Evolutionary conservation across 2,329 filamentous ascomycete species (phyloP), one percentile per base, ranked within the genome.

Genomic region (Phoma sp.): DNA sequence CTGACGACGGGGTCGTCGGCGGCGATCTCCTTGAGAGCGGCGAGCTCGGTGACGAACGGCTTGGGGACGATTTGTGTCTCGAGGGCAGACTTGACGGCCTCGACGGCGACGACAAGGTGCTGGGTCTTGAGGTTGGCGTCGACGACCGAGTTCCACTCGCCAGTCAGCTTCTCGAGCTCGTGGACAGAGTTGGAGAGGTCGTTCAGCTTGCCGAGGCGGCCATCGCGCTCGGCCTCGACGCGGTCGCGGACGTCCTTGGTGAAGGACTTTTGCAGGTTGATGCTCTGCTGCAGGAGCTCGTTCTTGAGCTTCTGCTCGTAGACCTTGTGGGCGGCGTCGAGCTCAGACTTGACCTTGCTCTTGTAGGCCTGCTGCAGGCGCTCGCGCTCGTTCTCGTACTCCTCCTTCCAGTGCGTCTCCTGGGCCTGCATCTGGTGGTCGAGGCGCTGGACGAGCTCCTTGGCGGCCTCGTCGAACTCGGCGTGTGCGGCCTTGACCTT

Each of bases 91-190:
- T 91, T 89, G 46, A 98, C 92, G 35, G 94, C 92, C 74, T 99
- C 95, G 27, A 98, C 90, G 19, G 95, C 95, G 32, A 99, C 92
- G 72, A 97, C 92, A 25, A 99, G 87, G 78, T 98, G 93, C 77
- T 99, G 95, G 0, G 95, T 97, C 77, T 91, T 89, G 60, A 98
- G 85, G 78, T 95, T 98, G 57, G 85, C 83, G 73, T 98, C 92
- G 21, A 99, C 87, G 33, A 98, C 91, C 36, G 88, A 86, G 77
- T 94, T 96, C 92, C 92, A 98, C 63, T 92, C 89, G 1, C 86
- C 85, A 1, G 93, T 96, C 50, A 99, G 85, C 76, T 88, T 88
- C 79, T 97, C 93, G 12, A 99, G 86, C 67, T 96, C 91, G 35
- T 83, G 82, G 17, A 99, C 91, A 12, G 88, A 88, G 31, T 85